Evolutionary conservation across 1,139 yeast genomes (phyloP).

Genomic region (Pichia sp.): DNA sequence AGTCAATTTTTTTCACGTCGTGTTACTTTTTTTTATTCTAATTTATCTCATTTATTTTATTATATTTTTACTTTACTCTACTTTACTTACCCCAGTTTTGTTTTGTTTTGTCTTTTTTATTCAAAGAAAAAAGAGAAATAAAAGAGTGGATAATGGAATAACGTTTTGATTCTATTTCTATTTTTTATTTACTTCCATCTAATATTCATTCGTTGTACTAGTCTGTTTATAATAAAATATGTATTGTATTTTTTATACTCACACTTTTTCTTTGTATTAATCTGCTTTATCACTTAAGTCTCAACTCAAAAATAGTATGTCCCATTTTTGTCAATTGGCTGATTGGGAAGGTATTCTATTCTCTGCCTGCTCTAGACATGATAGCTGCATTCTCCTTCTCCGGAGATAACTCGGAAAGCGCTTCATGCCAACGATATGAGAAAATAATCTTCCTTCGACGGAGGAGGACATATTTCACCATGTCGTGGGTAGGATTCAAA

Average conservation of each 20-base stretch:
- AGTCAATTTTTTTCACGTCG: slow-evolving; percentile 2
- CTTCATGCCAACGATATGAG: no score
- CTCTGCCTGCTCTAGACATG: no score
- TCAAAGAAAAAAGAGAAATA: slow-evolving; percentile 1
- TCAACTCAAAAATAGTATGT: not conserved
- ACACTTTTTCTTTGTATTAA: slow-evolving; percentile 5
- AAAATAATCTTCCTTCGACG: no score
- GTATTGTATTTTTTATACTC: slow-evolving; percentile 4
- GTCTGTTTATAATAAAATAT: not conserved
- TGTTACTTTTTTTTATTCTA: slow-evolving; percentile 6
- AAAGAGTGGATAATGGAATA: slow-evolving; percentile 3
- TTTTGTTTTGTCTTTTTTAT: slow-evolving; percentile 5
- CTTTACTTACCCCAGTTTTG: not conserved
- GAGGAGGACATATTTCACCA: no score
- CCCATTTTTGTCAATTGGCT: no score
- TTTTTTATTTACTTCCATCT: not conserved
- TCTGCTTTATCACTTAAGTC: slow-evolving; percentile 5
- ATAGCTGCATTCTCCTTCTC: no score
- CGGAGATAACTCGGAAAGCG: no score
- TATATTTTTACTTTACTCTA: not conserved
- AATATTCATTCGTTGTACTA: slow-evolving; percentile 3
- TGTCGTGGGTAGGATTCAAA: no score
- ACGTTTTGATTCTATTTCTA: not conserved
- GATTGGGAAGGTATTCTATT: no score
- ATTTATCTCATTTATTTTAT: not conserved